Evolutionary conservation across 208 protist species (phyloP).

Genomic region (Acanthamoeba culbertsoni): DNA sequence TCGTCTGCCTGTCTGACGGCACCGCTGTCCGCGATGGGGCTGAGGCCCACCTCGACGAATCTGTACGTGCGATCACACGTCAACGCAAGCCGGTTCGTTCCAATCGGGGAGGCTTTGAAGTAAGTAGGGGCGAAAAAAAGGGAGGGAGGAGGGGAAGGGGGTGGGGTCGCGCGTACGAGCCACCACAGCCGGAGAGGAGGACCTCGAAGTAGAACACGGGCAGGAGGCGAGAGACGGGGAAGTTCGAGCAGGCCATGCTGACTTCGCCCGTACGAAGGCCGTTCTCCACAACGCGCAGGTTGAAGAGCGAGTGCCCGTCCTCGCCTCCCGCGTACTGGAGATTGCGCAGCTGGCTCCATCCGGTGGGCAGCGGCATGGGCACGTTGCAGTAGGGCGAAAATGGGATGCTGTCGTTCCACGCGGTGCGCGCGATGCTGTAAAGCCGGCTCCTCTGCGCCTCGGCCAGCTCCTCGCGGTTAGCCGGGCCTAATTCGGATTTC

Average conservation of each 20-base stretch:
- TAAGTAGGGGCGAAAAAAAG: not conserved
- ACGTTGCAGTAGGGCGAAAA: constrained; percentile 46
- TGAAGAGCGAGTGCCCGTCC: not conserved
- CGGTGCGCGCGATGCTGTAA: not conserved
- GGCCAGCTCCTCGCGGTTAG: not conserved
- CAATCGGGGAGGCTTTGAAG: no score
- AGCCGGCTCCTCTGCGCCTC: not conserved
- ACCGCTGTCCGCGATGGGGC: not conserved
- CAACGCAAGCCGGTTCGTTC: not conserved
- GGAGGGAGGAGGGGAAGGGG: no score
- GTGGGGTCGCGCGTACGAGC: no score
- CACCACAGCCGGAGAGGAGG: not conserved
- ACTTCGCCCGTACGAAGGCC: not conserved
- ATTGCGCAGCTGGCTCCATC: not conserved
- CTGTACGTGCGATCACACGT: not conserved
- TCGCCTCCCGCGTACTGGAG: not conserved
- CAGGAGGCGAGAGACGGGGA: not conserved
- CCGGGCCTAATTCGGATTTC: not conserved
- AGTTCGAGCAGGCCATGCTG: not conserved
- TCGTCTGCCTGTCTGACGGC: not conserved
- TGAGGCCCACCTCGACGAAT: not conserved
- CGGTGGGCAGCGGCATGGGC: constrained; percentile 3
- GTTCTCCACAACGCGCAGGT: not conserved
- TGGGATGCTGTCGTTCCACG: constrained; percentile 22
- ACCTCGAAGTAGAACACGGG: constrained; percentile 60